Base-by-base conservation (phyloP, 805 yeast species). In the Cyberlindnera nakhonratchasimensis region DNA sequence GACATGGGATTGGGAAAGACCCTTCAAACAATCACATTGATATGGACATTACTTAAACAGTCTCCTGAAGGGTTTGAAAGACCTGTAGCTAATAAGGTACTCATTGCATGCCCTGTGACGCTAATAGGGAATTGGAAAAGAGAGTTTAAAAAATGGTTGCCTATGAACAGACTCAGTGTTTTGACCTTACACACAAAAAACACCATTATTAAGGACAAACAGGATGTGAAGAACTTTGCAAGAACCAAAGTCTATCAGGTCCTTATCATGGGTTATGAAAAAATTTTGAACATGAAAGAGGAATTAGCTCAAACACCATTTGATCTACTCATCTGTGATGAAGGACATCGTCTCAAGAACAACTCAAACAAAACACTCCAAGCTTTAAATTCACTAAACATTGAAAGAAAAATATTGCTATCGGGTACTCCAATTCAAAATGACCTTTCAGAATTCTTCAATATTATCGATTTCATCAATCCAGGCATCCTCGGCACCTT, bases 1-100 rank as follows among this genome's bases (percentile, higher is more conserved):
- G 98, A 91, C 54, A 93, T 93, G 99, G 99, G 99, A 0, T 67
- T 93, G 14, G 96, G 96, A 2, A 86, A 86, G 55, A 90, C 98
- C 0, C 63, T 93, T 31, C 90, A 82, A 76, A 79, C 96, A 0
- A 91, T 93, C 6, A 58, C 95, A 0, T 60, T 88, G 30, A 72
- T 91, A 4, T 88, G 96, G 95, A 88, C 96, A 0, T 62, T 93
- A 16, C 60, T 87, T 16, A 81, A 75, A 48, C 59, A 85, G 51
- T 73, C 76, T 13, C 88, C 90, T 0, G 53, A 48, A 40, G 59
- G 69, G 17, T 41, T 58, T 17, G 52, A 55, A n/a, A 53, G 56
- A 12, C 69, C 69, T 0, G 61, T 68, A 0, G 68, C 74, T 14
- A 70, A 70, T 30, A 86, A 86, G 43, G 77, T 83, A 0, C 63